Base-by-base conservation (phyloP, 192 early-diverging fungal species). In the Linnemannia schmuckeri region DNA sequence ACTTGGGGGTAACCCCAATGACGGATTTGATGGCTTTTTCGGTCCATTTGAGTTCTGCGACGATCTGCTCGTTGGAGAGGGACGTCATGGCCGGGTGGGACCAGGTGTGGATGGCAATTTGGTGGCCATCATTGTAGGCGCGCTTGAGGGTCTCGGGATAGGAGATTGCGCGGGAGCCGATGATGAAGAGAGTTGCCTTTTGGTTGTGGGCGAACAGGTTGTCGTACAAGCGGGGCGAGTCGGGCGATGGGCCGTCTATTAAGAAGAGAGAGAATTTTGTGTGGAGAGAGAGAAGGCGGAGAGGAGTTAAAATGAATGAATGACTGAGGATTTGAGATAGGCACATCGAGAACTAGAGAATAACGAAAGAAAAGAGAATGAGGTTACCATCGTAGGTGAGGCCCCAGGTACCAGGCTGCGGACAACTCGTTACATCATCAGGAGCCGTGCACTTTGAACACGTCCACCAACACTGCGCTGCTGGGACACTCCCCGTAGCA, bases 11-110 rank as follows among this genome's bases (percentile, higher is more conserved):
- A 15, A 90, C 88, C 70, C 90, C 90, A 61, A 84, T 90, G 63
- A 82, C 77, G 54, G 92, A 88, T 54, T 90, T 89, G 78, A 94
- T 93, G 70, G 90, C 90, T 22, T 85, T 83, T 72, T 92, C 92
- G 30, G 93, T 95, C 92, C 93, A 95, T 66, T 92, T 89, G 33
- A 96, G 79, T 81, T 95, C 93, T 46, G 92, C 91, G 52, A 94
- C 90, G 33, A 95, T 61, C 27, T 85, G 75, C 57, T 89, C 82
- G 55, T 90, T 90, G 1, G 85, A 40, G 37, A 91, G 69, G n/a
- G 89, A 87, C 13, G 93, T 91, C 84, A 95, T 88, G 22, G 84
- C 47, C 35, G 83, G 74, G 49, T 95, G 94, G 22, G 91, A 89
- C 94, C 94, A 94, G 30, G 94, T 86, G 47, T 82, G 79, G 77